These are phyloP conservation scores for Rhododendron kiyosumense DNA, from an alignment of 148 eudicot species.

Conservation along the genomic window DNA sequence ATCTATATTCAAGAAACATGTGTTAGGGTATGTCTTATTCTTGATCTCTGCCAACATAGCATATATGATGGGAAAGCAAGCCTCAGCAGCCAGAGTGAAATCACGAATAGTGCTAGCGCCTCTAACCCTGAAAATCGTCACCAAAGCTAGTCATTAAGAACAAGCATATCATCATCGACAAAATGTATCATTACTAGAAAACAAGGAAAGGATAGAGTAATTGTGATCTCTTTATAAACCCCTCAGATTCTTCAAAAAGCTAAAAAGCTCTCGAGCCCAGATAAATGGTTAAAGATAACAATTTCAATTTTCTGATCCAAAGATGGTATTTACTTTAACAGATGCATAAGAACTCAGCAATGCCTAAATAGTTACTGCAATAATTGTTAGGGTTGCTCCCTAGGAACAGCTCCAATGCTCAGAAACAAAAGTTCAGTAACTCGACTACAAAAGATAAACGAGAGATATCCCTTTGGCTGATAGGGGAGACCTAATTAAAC, in stretches of 20 bases:
- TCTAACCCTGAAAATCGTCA: conserved; percentile 52
- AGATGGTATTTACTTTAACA: background rate
- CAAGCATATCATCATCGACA: background rate
- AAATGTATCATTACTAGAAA: background rate
- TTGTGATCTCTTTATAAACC: background rate
- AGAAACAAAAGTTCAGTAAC: background rate
- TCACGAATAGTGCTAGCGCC: conserved; percentile 61
- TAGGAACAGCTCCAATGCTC: background rate
- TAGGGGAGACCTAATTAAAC: background rate
- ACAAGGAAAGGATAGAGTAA: background rate
- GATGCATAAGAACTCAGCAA: background rate
- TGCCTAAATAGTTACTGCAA: background rate
- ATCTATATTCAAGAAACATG: conserved; percentile 78
- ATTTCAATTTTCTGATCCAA: background rate
- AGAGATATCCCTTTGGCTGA: background rate
- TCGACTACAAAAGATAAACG: background rate
- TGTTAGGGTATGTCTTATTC: conserved; percentile 51
- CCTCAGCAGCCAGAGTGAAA: conserved; percentile 73
- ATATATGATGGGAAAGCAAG: conserved; percentile 73
- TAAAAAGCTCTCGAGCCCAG: background rate
- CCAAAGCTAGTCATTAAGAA: background rate
- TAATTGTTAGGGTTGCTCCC: background rate
- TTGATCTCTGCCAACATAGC: conserved; percentile 52
- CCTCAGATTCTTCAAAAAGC: background rate
- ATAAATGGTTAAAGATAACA: background rate